These are phyloP conservation scores for Polytrichum formosum DNA, from an alignment of 225 moss, liverwort and hornwort species.

Conservation along the genomic window DNA sequence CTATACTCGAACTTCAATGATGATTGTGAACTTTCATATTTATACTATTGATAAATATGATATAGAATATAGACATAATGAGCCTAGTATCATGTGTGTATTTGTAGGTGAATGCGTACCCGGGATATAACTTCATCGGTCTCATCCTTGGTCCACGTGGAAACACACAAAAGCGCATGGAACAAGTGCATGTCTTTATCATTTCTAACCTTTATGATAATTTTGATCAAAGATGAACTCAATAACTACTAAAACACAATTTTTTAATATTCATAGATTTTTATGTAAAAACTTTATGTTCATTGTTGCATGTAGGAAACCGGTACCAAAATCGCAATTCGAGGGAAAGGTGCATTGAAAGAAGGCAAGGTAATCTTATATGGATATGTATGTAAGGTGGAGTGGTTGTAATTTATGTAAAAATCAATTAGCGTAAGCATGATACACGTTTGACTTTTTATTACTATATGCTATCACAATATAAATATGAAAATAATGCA, in stretches of 20 bases:
- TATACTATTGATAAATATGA: too few species aligned
- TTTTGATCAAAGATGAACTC: neutral
- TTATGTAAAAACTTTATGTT: neutral
- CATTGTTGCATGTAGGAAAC: conserved; percentile 51
- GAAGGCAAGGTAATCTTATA: conserved; percentile 69
- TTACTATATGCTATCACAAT: too few species aligned
- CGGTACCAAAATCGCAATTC: conserved; percentile 81
- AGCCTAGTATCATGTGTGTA: neutral
- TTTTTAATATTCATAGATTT: neutral
- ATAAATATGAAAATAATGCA: too few species aligned
- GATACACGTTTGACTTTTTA: too few species aligned
- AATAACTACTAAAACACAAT: neutral
- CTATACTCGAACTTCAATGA: too few species aligned
- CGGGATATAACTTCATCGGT: conserved; percentile 88
- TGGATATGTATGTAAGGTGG: too few species aligned
- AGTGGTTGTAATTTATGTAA: too few species aligned
- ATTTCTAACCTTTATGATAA: neutral
- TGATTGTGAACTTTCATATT: too few species aligned
- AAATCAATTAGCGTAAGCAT: too few species aligned
- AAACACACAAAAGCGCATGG: conserved; percentile 88
- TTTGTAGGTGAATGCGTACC: conserved; percentile 67
- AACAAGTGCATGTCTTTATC: conserved; percentile 35
- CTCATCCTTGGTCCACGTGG: conserved; percentile 86
- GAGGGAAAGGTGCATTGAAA: conserved; percentile 85
- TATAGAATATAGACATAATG: too few species aligned